Evolutionary conservation across 2,329 filamentous ascomycete species (phyloP), one percentile per base, ranked within the genome.

Genomic region (Fusarium sterilihyphosum): DNA sequence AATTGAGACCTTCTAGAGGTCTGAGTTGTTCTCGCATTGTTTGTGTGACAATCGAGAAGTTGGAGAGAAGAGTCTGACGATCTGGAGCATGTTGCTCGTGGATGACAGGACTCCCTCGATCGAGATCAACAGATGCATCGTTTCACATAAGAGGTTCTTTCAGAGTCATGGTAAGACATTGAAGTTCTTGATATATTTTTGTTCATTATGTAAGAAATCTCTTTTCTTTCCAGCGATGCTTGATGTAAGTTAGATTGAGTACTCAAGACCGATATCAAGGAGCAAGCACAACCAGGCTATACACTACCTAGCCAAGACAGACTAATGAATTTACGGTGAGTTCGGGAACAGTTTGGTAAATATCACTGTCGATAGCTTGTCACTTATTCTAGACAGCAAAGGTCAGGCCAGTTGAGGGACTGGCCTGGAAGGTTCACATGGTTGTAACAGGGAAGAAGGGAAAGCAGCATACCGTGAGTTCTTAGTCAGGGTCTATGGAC

Each of bases 1-100:
- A 46, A 14, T n/a, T 37, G 31, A 35, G 41, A 59, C 20, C 10
- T 18, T 10, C 7, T 35, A 29, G 41, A 35, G 22, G 14, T 18
- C 6, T n/a, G 14, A 11, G 31, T n/a, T 37, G 17, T 16, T 29
- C 20, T 18, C 6, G 2, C 12, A n/a, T n/a, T 37, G 20, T 12
- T 47, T 52, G 33, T 59, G 40, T 50, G 56, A 37, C 53, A 57
- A 18, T 52, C 24, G 26, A 35, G 31, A 50, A 50, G 57, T 31
- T 24, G 22, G 14, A 49, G 31, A 11, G 31, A 38, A 59, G 14
- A 16, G 43, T 16, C 20, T 52, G 20, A 29, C 18, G 38, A 52
- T 37, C 14, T 52, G 14, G 31, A 38, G 24, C 43, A 59, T 29
- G 17, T 3, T 37, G 41, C 33, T 59, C 20, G 26, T 31, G n/a